Evolutionary conservation across 805 yeast species (phyloP).

Genomic region (Middelhovenomyces tepae): DNA sequence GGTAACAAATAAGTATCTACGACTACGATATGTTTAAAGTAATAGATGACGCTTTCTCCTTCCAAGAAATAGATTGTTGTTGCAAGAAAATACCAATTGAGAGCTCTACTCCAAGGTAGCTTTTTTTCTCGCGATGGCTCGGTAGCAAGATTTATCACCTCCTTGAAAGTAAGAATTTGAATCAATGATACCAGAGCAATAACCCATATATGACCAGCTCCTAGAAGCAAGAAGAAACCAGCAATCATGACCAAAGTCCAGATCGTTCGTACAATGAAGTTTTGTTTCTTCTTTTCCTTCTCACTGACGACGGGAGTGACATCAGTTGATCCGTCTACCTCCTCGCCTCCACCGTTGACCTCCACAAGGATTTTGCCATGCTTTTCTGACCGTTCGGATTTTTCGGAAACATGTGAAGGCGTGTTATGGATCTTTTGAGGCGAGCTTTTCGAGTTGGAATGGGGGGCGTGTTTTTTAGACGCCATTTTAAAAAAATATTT

Average conservation of each 20-base stretch:
- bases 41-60: constrained; percentile 70
- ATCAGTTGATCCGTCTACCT: background rate
- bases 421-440: too few relatives aligned
- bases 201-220: constrained; percentile 80
- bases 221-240: constrained; percentile 58
- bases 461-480: too few relatives aligned
- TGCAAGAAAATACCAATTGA: constrained; percentile 86
- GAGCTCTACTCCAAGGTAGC: constrained; percentile 69
- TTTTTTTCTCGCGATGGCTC: constrained; percentile 78
- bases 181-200: constrained; percentile 61
- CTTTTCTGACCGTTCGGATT: too few relatives aligned
- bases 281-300: constrained; percentile 62
- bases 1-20: constrained; percentile 46
- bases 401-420: too few relatives aligned
- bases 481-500: too few relatives aligned
- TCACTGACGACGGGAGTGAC: constrained; percentile 31
- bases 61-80: constrained; percentile 86
- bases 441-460: too few relatives aligned
- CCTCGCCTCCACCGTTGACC: too few relatives aligned
- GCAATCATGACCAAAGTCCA: constrained; percentile 92
- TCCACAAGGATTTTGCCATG: too few relatives aligned
- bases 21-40: constrained; percentile 46
- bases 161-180: constrained; percentile 81
- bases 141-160: constrained; percentile 77
- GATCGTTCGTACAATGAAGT: constrained; percentile 76